Percentiles rank a stretch among this genome's conserved stretches.
These are phyloP conservation scores for Dipteronia dyeriana DNA, from an alignment of 345 rosid species.

Conservation along the genomic window DNA sequence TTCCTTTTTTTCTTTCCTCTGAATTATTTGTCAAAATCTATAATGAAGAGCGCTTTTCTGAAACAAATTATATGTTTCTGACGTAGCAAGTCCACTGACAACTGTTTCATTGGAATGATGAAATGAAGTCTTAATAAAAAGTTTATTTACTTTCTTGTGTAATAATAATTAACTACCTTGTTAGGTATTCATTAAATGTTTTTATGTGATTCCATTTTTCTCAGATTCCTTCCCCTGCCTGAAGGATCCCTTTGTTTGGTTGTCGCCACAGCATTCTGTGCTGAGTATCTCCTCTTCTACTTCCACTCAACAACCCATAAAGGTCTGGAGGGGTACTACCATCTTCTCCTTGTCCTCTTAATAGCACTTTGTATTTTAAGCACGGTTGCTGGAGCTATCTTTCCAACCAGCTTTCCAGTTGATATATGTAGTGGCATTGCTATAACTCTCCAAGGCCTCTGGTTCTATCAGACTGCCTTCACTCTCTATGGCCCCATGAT, in stretches of 20 bases:
- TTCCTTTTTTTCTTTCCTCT: too few relatives aligned
- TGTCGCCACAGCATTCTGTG: constrained; percentile 77
- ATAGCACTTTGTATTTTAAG: constrained; percentile 70
- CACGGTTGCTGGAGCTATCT: constrained; percentile 67
- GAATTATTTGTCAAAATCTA: too few relatives aligned
- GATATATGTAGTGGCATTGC: constrained; percentile 76
- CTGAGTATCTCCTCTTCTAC: constrained; percentile 81
- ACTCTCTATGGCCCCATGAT: constrained; percentile 92
- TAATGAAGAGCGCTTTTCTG: too few relatives aligned
- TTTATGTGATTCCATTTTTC: neutral
- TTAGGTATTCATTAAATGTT: neutral
- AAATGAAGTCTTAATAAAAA: too few relatives aligned
- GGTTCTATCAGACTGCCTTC: constrained; percentile 98
- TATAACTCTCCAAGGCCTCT: constrained; percentile 89
- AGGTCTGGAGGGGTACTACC: constrained; percentile 97
- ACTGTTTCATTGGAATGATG: too few relatives aligned
- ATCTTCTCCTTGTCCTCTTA: constrained; percentile 83
- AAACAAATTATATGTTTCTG: too few relatives aligned
- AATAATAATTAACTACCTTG: too few relatives aligned
- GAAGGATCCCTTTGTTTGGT: constrained; percentile 76
- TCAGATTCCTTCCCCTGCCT: constrained; percentile 70
- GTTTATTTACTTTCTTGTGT: too few relatives aligned
- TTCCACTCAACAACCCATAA: constrained; percentile 94
- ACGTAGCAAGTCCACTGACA: too few relatives aligned
- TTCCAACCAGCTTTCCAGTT: constrained; percentile 75